A percentile compares a stretch with the other conserved stretches of the same genome.
Conservation (phyloP, 805 yeast genomes). For the Starmerella sirachaensis region DNA sequence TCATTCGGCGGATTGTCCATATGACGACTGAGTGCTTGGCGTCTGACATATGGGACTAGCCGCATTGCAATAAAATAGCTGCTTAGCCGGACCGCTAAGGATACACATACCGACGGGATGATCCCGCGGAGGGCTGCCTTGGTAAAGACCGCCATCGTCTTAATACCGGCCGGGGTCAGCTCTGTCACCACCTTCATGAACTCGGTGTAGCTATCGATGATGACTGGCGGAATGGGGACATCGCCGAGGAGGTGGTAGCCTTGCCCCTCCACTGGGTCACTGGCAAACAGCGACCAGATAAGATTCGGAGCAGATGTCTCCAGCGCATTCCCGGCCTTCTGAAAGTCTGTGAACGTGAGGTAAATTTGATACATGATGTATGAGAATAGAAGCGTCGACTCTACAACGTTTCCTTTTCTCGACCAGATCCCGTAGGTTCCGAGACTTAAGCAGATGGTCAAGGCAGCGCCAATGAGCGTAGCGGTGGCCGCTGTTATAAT, state of each 20-base stretch:
- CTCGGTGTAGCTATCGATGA: conserved; percentile 30
- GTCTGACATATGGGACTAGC: conserved; percentile 62
- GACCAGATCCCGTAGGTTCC: conserved; percentile 77
- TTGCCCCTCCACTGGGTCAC: not conserved
- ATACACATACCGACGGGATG: conserved; percentile 69
- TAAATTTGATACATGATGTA: conserved; percentile 88
- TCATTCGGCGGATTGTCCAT: conserved; percentile 12
- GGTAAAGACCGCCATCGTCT: conserved; percentile 34
- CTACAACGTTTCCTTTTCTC: conserved; percentile 79
- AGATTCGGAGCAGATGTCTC: not conserved
- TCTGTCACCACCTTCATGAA: conserved; percentile 30
- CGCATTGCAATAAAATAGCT: conserved; percentile 86
- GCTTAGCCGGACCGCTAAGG: conserved; percentile 70
- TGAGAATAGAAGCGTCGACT: conserved; percentile 72
- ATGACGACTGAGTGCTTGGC: conserved; percentile 13
- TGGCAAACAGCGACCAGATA: conserved; percentile 6
- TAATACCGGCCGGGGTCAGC: conserved; percentile 32
- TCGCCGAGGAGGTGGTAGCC: conserved; percentile 8
- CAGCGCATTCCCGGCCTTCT: conserved; percentile 23
- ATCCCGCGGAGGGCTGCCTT: conserved; percentile 46
- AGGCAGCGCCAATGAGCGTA: conserved; percentile 71
- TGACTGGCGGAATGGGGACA: conserved; percentile 30
- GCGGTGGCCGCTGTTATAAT: conserved; percentile 62
- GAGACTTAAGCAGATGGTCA: conserved; percentile 61
- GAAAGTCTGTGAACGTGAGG: conserved; percentile 81